A percentile compares a stretch with the other conserved stretches of the same genome.
Evolutionary conservation across 345 rosid genomes (phyloP).

Genomic region (Eucalyptus sideroxylon): DNA sequence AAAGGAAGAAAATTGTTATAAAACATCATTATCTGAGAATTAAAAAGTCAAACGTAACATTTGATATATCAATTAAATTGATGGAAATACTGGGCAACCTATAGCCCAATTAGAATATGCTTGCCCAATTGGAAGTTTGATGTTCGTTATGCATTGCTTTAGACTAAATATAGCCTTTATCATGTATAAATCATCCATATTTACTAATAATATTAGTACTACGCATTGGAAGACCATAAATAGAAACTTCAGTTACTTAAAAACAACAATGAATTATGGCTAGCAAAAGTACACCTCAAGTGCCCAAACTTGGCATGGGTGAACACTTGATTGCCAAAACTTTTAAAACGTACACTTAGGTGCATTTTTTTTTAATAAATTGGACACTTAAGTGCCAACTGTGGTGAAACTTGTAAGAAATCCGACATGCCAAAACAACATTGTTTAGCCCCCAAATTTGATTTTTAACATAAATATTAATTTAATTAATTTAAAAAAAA

Average conservation of each 20-base stretch:
- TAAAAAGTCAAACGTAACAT: not conserved
- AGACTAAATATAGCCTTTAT: not conserved
- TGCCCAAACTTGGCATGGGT: too few species aligned
- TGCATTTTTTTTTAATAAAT: too few species aligned
- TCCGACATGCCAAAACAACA: too few species aligned
- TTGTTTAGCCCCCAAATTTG: too few species aligned
- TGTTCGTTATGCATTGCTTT: not conserved
- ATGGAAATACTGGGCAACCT: not conserved
- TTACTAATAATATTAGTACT: not conserved
- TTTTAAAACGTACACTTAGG: too few species aligned
- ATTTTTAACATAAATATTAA: too few species aligned
- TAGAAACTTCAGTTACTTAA: not conserved
- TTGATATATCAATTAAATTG: not conserved
- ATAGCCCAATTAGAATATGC: not conserved
- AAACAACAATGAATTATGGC: not conserved
- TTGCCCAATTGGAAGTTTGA: not conserved
- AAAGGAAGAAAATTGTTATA: not conserved
- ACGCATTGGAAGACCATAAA: not conserved
- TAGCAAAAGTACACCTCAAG: too few species aligned
- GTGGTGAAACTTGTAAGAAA: too few species aligned
- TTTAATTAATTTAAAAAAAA: too few species aligned
- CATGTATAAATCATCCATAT: not conserved
- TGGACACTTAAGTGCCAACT: too few species aligned
- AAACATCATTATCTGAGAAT: not conserved
- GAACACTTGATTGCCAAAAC: too few species aligned